Conservation (phyloP, 2,329 filamentous ascomycete species). For the Leptographium wingfieldii region DNA sequence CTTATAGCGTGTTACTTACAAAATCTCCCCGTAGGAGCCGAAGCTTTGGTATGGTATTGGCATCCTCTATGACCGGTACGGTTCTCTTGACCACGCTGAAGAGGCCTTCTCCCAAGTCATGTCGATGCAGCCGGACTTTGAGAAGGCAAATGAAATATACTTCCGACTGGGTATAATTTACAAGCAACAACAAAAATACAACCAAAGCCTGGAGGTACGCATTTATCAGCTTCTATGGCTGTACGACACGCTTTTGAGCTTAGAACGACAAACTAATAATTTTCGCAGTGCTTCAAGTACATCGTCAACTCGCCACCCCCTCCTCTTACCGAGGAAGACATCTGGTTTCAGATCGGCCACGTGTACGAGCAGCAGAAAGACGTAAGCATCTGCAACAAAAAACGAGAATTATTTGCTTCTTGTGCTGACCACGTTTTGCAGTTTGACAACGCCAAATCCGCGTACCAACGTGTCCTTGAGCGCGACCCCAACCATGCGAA, state of each 20-base stretch:
- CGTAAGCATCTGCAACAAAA: slow-evolving; percentile 40
- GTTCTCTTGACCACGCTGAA: slow-evolving; percentile 91
- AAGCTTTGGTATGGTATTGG: slow-evolving; percentile 99
- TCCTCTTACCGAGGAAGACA: slow-evolving; percentile 91
- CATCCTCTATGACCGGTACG: slow-evolving; percentile 92
- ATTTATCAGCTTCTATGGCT: no score
- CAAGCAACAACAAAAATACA: slow-evolving; percentile 93
- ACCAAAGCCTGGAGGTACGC: slow-evolving; percentile 76
- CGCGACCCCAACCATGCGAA: slow-evolving; percentile 94
- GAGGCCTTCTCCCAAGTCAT: slow-evolving; percentile 98
- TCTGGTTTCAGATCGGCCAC: slow-evolving; percentile 99
- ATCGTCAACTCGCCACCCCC: slow-evolving; percentile 88
- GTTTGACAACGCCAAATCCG: slow-evolving; percentile 87
- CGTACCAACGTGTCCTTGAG: slow-evolving; percentile 86
- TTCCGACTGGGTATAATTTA: slow-evolving; percentile 99
- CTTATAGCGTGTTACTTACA: no score
- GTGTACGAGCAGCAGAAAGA: slow-evolving; percentile 99
- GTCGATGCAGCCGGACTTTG: slow-evolving; percentile 94
- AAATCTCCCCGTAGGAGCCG: slow-evolving; percentile 46
- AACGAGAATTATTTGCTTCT: slow-evolving; percentile 15
- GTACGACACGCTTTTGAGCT: background rate
- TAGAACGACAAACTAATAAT: slow-evolving; percentile 13
- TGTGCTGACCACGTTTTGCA: slow-evolving; percentile 24
- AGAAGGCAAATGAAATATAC: slow-evolving; percentile 98
- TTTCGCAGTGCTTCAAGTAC: slow-evolving; percentile 81